phyloP scores from a whole-genome alignment of 768 basidiomycete genomes.

The Phlebiopsis flavidoalba region DNA sequence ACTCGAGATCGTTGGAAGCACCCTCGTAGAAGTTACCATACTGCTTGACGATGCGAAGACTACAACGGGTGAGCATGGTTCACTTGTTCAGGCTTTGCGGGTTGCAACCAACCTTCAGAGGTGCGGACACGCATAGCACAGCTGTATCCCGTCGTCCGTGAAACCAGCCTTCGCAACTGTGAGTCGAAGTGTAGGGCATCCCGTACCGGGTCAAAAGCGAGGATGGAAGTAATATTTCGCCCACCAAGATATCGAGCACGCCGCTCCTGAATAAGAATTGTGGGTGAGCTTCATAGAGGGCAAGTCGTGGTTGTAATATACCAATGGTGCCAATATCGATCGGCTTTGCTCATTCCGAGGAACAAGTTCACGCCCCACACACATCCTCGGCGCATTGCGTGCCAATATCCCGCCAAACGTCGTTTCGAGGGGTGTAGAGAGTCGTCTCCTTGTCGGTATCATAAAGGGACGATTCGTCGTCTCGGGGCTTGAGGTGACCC shows the following conservation, averaged over 20 bases:
- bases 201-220: conserved; percentile 66
- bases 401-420: conserved; percentile 75
- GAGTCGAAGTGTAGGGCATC: conserved; percentile 64
- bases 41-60: conserved; percentile 59
- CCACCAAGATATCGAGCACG: conserved; percentile 77
- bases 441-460: conserved; percentile 84
- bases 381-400: conserved; percentile 87
- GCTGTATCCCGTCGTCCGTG: conserved; percentile 72
- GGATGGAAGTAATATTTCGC: conserved; percentile 91
- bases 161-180: conserved; percentile 68
- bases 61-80: conserved; percentile 18
- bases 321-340: conserved; percentile 89
- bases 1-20: conserved; percentile 66
- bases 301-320: conserved; percentile 22
- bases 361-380: conserved; percentile 90
- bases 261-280: conserved; percentile 39
- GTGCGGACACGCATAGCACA: conserved; percentile 78
- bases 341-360: conserved; percentile 69
- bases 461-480: conserved; percentile 60
- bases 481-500: conserved; percentile 57
- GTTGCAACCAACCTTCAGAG: conserved; percentile 64
- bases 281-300: not conserved
- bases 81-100: not conserved
- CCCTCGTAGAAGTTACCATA: conserved; percentile 70
- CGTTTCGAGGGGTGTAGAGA: conserved; percentile 74